Evolutionary conservation across 2,329 filamentous ascomycete genomes (phyloP), one percentile per base, ranked within the genome.

Genomic region (Alternaria triticimaculans): DNA sequence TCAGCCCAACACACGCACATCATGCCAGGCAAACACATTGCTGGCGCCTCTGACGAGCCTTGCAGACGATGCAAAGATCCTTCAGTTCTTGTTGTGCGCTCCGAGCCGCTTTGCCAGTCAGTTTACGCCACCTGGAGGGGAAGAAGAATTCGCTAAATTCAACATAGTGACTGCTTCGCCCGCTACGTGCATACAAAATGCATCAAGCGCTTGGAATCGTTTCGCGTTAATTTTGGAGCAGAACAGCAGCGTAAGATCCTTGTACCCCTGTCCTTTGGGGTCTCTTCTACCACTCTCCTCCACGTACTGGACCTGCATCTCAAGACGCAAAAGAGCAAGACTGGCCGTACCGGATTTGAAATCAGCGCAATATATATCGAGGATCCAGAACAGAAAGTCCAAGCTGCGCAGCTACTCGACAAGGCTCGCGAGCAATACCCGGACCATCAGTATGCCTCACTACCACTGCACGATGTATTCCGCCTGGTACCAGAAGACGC

Each of bases 181-280:
- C 87, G 87, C 72, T 97, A 94, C 82, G 85, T 97, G 59, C 84
- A 87, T 63, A 89, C 88, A 69, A 98, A 98, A 80, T 86, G 90
- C 64, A 87, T 93, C 70, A 95, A 95, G 80, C 92, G 94, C 51
- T 87, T 92, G 83, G 89, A 90, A 70, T 84, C 85, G 44, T 92
- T 90, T 75, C 84, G 87, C 49, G 84, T 88, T 41, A 81, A 82
- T 41, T 79, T 85, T 66, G 78, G 80, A 30, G 77, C 80, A 60
- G 81, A 81, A 46, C 75, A 81, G 55, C 81, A 82, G 60, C 82
- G 81, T 69, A 87, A 81, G 74, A 87, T 97, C 51, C 83, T 97
- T 18, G 83, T 97, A 20, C 93, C 94, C 6, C 83, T 97, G 2
- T 97, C 94, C 0, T 90, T 93, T 72, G 95, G 96, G 1, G 84